phyloP scores from a whole-genome alignment of 768 basidiomycete species.

The Leccinum sublutescens region DNA sequence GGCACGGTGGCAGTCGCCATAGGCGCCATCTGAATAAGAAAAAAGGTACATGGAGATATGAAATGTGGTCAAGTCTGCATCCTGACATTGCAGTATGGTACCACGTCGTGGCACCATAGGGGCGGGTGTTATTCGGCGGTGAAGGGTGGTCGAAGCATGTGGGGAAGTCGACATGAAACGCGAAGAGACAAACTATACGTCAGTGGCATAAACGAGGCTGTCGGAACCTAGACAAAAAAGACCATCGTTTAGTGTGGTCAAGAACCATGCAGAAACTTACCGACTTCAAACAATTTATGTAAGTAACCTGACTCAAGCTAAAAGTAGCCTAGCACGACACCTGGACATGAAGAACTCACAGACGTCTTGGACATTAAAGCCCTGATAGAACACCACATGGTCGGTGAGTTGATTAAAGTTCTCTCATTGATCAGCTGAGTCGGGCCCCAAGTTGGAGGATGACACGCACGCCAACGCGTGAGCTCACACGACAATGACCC shows the following conservation, averaged over 20 bases:
- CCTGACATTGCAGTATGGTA: neutral
- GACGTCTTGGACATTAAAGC: neutral
- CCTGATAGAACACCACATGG: constrained; percentile 10
- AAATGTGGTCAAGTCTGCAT: constrained; percentile 10
- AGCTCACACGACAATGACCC: neutral
- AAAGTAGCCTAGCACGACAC: neutral
- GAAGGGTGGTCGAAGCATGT: constrained; percentile 22
- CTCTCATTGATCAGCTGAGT: constrained; percentile 10
- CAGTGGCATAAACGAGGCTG: constrained; percentile 14
- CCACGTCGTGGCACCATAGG: constrained; percentile 2
- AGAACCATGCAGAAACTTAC: neutral
- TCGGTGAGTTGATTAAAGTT: constrained; percentile 19
- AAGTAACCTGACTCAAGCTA: neutral
- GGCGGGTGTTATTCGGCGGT: constrained; percentile 13
- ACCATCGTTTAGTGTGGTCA: constrained; percentile 10
- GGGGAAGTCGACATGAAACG: constrained; percentile 28
- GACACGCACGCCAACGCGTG: neutral
- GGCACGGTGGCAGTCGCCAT: neutral
- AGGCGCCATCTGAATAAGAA: neutral
- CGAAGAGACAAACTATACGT: constrained; percentile 15
- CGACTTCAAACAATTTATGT: constrained; percentile 3
- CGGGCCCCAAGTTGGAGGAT: neutral
- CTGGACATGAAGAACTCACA: constrained; percentile 8
- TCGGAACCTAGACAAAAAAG: constrained; percentile 2
- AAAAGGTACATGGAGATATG: constrained; percentile 2